Percentiles rank a stretch among this genome's conserved stretches.
These are phyloP conservation scores for Eremochloa ophiuroides DNA, from an alignment of 176 grass and related monocot species.

Conservation along the genomic window DNA sequence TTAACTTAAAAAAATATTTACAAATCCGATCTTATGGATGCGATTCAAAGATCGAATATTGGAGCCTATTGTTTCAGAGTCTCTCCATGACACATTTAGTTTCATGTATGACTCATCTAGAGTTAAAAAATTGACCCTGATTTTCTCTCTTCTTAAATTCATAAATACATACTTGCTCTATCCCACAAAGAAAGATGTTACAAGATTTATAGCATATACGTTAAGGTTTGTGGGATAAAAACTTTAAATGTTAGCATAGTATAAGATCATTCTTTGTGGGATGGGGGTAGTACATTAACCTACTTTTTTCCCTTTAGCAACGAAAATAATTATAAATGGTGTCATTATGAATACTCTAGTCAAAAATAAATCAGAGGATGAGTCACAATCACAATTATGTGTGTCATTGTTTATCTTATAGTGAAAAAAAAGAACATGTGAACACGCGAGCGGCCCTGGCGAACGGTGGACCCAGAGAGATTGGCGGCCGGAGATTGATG, in stretches of 20 bases:
- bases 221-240: no score
- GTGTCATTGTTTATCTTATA: neutral
- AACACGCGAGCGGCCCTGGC: neutral
- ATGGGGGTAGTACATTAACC: neutral
- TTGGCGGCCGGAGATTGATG: neutral
- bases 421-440: neutral
- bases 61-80: no score
- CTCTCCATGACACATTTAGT: no score
- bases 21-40: rapidly evolving
- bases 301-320: neutral
- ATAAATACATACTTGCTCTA: no score
- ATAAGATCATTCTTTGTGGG: neutral
- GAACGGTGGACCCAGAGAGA: neutral
- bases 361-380: neutral
- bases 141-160: no score
- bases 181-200: no score
- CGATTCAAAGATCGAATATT: no score
- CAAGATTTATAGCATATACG: no score
- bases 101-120: no score
- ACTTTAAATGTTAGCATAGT: no score
- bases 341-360: neutral
- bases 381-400: neutral
- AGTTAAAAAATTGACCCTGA: no score
- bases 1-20: no score
- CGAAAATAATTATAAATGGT: neutral